These are phyloP conservation scores for Raffaelea ambrosiae DNA, from an alignment of 2,329 filamentous ascomycete genomes.

Conservation along the genomic window DNA sequence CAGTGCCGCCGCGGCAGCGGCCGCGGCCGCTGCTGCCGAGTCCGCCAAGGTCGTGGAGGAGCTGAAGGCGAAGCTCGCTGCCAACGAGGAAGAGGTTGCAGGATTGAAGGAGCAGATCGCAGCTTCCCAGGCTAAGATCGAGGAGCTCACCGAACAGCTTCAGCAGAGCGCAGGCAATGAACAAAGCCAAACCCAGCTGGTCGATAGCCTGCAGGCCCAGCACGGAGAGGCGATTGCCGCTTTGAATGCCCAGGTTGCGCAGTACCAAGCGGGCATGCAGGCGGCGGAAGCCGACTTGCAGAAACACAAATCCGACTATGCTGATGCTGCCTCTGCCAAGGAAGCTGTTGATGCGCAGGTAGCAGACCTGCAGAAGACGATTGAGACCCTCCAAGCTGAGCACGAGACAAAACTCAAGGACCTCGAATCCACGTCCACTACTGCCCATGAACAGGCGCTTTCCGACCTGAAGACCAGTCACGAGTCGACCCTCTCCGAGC, in stretches of 20 bases:
- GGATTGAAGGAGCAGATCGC: conserved; percentile 48
- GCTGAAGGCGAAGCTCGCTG: conserved; percentile 49
- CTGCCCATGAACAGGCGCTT: conserved; percentile 39
- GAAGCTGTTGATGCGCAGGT: conserved; percentile 41
- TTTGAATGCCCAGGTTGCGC: conserved; percentile 37
- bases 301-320: conserved; percentile 38
- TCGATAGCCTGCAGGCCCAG: conserved; percentile 40
- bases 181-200: conserved; percentile 34
- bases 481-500: conserved; percentile 34
- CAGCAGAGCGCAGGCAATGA: conserved; percentile 32
- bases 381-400: conserved; percentile 37
- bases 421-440: conserved; percentile 27
- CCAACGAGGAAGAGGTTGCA: conserved; percentile 50
- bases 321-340: conserved; percentile 39
- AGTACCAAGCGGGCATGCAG: conserved; percentile 41
- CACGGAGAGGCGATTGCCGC: conserved; percentile 39
- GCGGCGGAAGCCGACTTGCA: conserved; percentile 42
- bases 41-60: conserved; percentile 49
- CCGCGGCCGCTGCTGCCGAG: conserved; percentile 34
- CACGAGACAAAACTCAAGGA: conserved; percentile 29
- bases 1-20: conserved; percentile 13
- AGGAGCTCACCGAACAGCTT: conserved; percentile 44
- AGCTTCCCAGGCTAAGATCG: conserved; percentile 45
- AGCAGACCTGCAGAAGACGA: conserved; percentile 37
- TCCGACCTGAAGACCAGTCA: conserved; percentile 42